Evolutionary conservation across 73 alveolate species (phyloP), one percentile per base, ranked within the genome.

Genomic region (Effrenium voratum): DNA sequence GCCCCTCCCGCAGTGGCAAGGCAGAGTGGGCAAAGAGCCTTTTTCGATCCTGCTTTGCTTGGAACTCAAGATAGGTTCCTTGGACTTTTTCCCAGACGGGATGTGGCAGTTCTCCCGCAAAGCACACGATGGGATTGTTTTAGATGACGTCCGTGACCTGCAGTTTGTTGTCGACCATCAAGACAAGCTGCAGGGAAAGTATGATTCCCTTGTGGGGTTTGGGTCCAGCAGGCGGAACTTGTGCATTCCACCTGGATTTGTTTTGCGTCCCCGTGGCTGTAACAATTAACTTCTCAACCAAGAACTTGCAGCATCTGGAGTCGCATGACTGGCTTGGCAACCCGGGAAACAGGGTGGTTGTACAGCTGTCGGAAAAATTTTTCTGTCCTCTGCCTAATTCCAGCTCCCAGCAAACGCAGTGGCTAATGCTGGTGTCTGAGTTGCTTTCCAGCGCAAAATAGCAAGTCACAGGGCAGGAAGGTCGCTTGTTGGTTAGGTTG

Each of bases 1-100:
- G 93, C 19, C 44, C 88, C 13, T 84, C 93, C 45, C 93, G 75
- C 81, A 40, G 45, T 57, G 93, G 93, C 22, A 84, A 84, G 41
- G 57, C 93, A 1, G 93, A 84, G 60, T 84, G 93, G 93, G 93
- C 75, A 32, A 84, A 84, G 32, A 49, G 80, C 41, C 44, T 84
- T 3, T 57, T 84, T 43, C 32, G 38, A 30, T 12, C n/a, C n/a
- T n/a, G n/a, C n/a, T 5, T 3, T 60, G 81, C 45, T 38, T 57
- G 59, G 93, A 84, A 57, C 81, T 84, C 63, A 84, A 84, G 44
- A 41, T 84, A 5, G 93, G 93, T 8, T 3, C 79, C 30, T 40
- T 84, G 52, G 63, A 84, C 12, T 57, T 84, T 13, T 83, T 83
- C 77, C 66, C 94, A 34, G 66, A 85, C n/a, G 75, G 44, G 59